Evolutionary conservation across 441 rosid species (phyloP), one percentile per base, ranked within the genome.

Genomic region (Aleurites moluccanus): DNA sequence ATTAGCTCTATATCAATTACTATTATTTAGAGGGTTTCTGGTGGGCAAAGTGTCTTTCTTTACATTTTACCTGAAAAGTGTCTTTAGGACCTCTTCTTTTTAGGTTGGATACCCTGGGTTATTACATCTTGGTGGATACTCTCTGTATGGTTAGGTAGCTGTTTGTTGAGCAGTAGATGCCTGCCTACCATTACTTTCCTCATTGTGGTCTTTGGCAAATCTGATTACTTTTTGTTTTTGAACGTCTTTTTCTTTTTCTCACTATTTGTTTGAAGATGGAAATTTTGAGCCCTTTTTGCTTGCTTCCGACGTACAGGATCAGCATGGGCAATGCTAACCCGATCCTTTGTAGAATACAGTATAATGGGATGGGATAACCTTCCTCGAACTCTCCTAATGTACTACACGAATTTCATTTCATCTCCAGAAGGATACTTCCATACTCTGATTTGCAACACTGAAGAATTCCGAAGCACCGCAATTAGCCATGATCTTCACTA

Each of bases 351-450:
- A 10, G 92, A 92, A 75, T 90, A 92, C 77, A 89, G 91, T 72
- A 91, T 92, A 72, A 87, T 90, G 92, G 97, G 97, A 61, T 91
- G 96, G 97, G 95, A 92, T 75, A 94, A 89, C 73, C 83, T 91
- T 75, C 98, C 98, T 1, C 83, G 98, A 64, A 92, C 94, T 15
- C 77, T 90, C 67, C 85, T 94, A 18, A 88, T 94, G 97, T 94
- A 94, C 78, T 94, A 94, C 75, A 86, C 97, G 13, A 94, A 94
- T 74, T 94, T 94, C 56, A 68, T 94, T 23, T 94, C 97, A 60
- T 94, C 98, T 20, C 98, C 98, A 1, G 98, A 94, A 88, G 98
- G 98, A 23, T 94, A 94, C 77, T 90, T 93, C 79, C 98, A 94
- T 74, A 94, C 98, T 3, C 91, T 92, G 62, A 87, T 92, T 47